Base-by-base conservation (phyloP, 768 basidiomycete species). In the Tricholoma bakamatsutake region DNA sequence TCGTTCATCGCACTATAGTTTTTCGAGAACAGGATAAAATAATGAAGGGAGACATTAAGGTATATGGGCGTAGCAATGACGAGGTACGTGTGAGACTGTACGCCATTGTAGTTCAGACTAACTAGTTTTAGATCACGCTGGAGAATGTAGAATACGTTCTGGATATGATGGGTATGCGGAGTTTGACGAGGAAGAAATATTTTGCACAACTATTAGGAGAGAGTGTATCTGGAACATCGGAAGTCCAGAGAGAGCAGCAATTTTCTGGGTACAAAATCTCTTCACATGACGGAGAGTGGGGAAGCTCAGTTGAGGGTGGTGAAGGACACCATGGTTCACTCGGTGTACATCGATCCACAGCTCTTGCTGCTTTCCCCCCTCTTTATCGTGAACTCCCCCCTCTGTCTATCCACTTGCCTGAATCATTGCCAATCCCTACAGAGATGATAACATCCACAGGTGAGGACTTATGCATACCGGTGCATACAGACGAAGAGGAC, bases 31-130 rank as follows among this genome's bases (percentile, higher is more conserved):
- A 84, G 55, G 87, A 87, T 60, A 66, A 73, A 52, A 67, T 70
- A 31, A 64, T 85, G 62, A 88, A 88, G 68, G 71, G 73, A 39
- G 76, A 78, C 17, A 80, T 80, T 47, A 85, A 80, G 61, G 83
- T 76, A 6, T 90, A 87, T 84, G 72, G 76, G 47, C 71, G 72
- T 11, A 68, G 67, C 45, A 73, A 74, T 30, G 71, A 78, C 61
- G 80, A 82, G 64, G 71, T 72, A 37, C 39, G 62, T 57, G 47
- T 28, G 27, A 45, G 17, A 55, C 47, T 42, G n/a, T 18, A 24
- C 18, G 50, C 56, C 21, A 11, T 15, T 51, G 13, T 8, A 3
- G 2, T 56, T 43, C 49, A 42, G 18, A 52, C 28, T n/a, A 21
- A 35, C 9, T 54, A 55, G 5, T 57, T 28, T 13, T 56, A 85